These are phyloP conservation scores for Grosmannia serpens DNA, from an alignment of 2,329 filamentous ascomycete genomes.

Conservation along the genomic window DNA sequence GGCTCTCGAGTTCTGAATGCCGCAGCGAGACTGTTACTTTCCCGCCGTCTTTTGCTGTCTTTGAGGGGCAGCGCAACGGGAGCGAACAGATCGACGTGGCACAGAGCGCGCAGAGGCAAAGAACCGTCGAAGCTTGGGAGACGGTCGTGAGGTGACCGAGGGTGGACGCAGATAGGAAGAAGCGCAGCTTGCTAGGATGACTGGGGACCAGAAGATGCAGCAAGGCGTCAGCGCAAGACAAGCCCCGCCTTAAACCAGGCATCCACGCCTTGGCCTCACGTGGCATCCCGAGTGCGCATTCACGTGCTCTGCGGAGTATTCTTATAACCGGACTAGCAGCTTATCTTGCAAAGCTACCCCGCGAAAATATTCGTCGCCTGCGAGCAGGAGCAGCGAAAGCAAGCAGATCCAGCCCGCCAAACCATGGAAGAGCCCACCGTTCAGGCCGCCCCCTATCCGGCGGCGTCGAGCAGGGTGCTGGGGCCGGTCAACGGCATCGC, in stretches of 20 bases:
- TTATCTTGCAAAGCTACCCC: no score
- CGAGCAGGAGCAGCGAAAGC: no score
- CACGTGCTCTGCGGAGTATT: no score
- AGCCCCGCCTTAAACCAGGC: neutral
- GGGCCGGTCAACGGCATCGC: constrained; percentile 54
- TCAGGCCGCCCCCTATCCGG: constrained; percentile 42
- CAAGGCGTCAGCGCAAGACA: neutral
- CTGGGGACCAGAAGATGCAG: neutral
- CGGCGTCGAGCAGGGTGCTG: constrained; percentile 39
- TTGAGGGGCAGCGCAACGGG: neutral
- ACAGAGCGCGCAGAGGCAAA: neutral
- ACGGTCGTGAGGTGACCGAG: neutral
- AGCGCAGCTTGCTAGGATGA: neutral
- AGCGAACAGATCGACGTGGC: neutral
- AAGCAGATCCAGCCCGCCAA: no score
- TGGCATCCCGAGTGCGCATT: neutral
- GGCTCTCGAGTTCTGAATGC: neutral
- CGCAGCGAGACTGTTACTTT: neutral
- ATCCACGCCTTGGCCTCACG: neutral
- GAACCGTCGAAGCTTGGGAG: neutral
- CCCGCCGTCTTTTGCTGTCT: neutral
- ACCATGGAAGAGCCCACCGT: constrained; percentile 15
- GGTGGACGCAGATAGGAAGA: neutral
- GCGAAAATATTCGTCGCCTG: no score
- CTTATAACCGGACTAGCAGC: no score